Evolutionary conservation across 495 filamentous ascomycete genomes (phyloP), one percentile per base, ranked within the genome.

Genomic region (Podospora pseudocomata): DNA sequence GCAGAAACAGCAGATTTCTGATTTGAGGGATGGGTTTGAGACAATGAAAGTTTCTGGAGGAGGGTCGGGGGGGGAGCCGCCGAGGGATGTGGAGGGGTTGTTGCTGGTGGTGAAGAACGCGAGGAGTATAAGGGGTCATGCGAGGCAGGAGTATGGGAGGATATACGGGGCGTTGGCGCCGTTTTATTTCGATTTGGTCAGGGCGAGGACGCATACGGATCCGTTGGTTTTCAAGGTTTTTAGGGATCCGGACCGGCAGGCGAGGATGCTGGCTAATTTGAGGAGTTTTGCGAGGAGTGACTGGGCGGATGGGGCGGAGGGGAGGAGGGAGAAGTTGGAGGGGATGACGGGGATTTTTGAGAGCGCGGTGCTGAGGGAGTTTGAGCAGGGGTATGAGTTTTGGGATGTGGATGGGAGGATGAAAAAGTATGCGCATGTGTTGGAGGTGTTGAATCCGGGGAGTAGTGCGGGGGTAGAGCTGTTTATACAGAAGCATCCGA

Each of bases 301-400:
- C 75, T 89, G 86, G 75, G 82, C 91, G 7, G 78, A 89, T 64
- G 94, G 91, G 5, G 95, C 90, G 86, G 75, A 80, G 65, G 81
- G 88, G 69, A 80, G 95, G 20, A 83, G 90, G 67, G 86, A 88
- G 65, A 89, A 89, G 70, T 78, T 99, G 30, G 83, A 87, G 20
- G 80, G 80, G n/a, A 92, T 95, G 82, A 84, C 90, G 57, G 85
- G 85, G 28, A 90, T 94, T 71, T 98, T 99, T 72, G 94, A 98
- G 78, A 93, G 89, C 65, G 92, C 93, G 3, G 94, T 94, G 7
- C 79, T 96, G 63, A 86, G 90, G 63, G 94, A 98, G 77, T 98
- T 98, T 73, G 91, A 96, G 76, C 90, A 91, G 70, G 96, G 91
- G 4, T 93, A 93, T 69, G 92, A 96, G 76, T 87, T 87, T n/a